Evolutionary conservation across 257 asterid species (phyloP), one percentile per base, ranked within the genome.

Genomic region (Linaria vulgaris): DNA sequence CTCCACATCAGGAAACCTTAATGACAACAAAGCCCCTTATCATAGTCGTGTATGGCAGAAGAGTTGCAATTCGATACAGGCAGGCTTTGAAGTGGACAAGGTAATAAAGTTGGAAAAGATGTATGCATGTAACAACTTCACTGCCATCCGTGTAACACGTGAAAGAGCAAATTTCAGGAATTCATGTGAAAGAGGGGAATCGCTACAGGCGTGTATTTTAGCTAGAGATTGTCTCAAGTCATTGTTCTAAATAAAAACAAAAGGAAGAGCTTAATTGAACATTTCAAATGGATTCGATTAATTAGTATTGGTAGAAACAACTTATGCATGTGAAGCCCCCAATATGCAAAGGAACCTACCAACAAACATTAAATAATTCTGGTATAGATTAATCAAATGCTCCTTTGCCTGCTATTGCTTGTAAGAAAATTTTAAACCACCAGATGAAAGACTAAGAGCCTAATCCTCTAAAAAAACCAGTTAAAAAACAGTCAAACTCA

Each of bases 401-500:
- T n/a, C 20, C 61, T 19, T 53, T 44, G 49, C 69, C 39, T 23
- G 41, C 59, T 30, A 55, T 43, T 41, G 14, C 46, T 7, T 21
- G 15, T 43, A 34, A 22, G 68, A 37, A 20, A 11, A 16, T 21
- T 31, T 37, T 24, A 2, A 9, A 46, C 11, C 0, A 47, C 15
- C 34, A 14, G 14, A 30, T 53, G 23, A 44, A 65, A n/a, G 43
- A 11, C 30, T 21, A 23, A 4, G 22, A 34, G 11, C 14, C 17
- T 20, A 21, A n/a, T 39, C 16, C 41, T 24, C 37, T 30, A 15
- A 30, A 23, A 3, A 34, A 8, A 34, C 45, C 47, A 37, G 41
- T 43, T 69, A 21, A 55, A 9, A 67, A 76, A 66, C 38, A 65
- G 39, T 13, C 59, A n/a, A 65, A 73, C 46, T 46, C 41, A 13